Percentiles rank a stretch among this genome's conserved stretches.
These are phyloP conservation scores for Plantago major DNA, from an alignment of 257 asterid genomes.

Conservation along the genomic window DNA sequence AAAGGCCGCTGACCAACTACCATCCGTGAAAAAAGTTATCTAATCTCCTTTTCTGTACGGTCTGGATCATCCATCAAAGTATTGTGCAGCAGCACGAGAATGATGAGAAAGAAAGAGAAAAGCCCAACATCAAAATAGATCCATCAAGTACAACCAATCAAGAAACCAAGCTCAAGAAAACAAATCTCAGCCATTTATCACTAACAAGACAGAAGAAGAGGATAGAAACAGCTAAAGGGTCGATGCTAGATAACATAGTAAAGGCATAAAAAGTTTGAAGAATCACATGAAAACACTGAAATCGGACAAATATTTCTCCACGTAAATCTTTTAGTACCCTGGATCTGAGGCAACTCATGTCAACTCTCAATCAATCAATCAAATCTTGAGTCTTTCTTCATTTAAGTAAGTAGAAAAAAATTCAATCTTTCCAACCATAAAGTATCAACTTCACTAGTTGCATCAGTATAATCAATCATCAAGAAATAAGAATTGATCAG, in stretches of 20 bases:
- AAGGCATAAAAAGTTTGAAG: conserved; percentile 38
- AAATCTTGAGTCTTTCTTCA: conserved; percentile 32
- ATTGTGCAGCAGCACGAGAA: conserved; percentile 20
- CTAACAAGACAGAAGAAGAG: conserved; percentile 25
- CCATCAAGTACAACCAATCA: conserved; percentile 39
- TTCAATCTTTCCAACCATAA: conserved; percentile 44
- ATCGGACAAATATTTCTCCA: conserved; percentile 30
- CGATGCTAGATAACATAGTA: conserved; percentile 46
- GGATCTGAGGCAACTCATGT: conserved; percentile 90
- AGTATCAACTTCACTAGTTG: conserved; percentile 17
- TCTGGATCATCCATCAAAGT: too few relatives aligned
- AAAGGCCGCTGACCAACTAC: conserved; percentile 34
- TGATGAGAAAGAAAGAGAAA: background rate
- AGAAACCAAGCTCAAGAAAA: conserved; percentile 26
- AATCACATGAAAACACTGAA: conserved; percentile 80
- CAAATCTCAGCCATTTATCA: conserved; percentile 29
- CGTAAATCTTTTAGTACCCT: conserved; percentile 49
- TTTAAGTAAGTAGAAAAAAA: conserved; percentile 13
- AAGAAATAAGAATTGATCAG: background rate
- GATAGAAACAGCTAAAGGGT: conserved; percentile 21
- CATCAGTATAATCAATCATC: conserved; percentile 16
- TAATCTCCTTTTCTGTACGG: too few relatives aligned
- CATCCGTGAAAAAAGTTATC: conserved; percentile 25
- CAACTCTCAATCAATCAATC: conserved; percentile 35
- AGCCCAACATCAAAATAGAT: conserved; percentile 19